Evolutionary conservation across 306 rosid species (phyloP).

Genomic region (Glycine latifolia): DNA sequence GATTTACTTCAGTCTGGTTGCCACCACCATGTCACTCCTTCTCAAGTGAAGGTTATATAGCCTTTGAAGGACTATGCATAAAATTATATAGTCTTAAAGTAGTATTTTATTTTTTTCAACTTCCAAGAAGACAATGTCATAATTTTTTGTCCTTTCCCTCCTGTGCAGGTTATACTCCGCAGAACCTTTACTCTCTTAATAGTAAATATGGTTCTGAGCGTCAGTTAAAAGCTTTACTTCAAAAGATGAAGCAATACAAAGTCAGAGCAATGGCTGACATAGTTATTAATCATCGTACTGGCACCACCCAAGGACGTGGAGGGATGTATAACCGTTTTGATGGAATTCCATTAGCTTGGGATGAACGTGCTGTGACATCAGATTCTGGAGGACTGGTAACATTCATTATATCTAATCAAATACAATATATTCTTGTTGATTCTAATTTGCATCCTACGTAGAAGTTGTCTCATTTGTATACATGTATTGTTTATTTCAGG

Average conservation of each 20-base stretch:
- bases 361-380: constrained; percentile 87
- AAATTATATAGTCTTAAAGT: constrained; percentile 1
- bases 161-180: constrained; percentile 84
- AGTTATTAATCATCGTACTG: constrained; percentile 89
- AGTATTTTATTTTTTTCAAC: constrained; percentile 22
- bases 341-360: constrained; percentile 85
- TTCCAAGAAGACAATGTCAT: not conserved
- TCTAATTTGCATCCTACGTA: constrained; percentile 10
- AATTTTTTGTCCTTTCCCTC: constrained; percentile 14
- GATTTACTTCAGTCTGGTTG: constrained; percentile 90
- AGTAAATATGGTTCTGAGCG: constrained; percentile 85
- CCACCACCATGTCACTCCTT: constrained; percentile 89
- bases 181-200: constrained; percentile 78
- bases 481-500: constrained; percentile 53
- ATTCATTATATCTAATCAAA: not conserved
- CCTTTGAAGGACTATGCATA: constrained; percentile 43
- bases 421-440: not conserved
- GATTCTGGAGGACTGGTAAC: constrained; percentile 88
- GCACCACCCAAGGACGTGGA: constrained; percentile 83
- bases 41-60: constrained; percentile 72
- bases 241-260: constrained; percentile 73
- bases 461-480: not conserved
- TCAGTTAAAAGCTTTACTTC: constrained; percentile 73
- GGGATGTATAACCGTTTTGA: constrained; percentile 88
- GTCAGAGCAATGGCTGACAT: constrained; percentile 90